A percentile compares a stretch with the other conserved stretches of the same genome.
Conservation (phyloP, 2,329 filamentous ascomycete species). For the Monosporascus sp. region DNA sequence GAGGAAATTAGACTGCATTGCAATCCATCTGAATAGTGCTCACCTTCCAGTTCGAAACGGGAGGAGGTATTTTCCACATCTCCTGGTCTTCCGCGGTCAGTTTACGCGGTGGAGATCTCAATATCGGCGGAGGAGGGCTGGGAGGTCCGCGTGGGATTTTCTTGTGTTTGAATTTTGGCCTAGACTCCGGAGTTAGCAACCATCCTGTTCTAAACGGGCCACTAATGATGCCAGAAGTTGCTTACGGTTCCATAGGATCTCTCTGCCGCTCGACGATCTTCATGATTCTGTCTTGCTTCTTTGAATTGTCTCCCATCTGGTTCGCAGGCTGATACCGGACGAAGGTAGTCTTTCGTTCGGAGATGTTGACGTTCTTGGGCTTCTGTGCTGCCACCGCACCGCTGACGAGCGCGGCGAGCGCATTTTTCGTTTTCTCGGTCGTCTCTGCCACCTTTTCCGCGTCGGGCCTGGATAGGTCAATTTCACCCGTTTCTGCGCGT, state of each 20-base stretch:
- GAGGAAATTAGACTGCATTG: no score
- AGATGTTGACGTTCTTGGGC: constrained; percentile 86
- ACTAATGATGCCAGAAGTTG: background rate
- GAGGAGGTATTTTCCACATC: constrained; percentile 83
- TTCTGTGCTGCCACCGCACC: constrained; percentile 89
- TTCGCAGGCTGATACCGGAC: constrained; percentile 94
- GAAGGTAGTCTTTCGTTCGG: constrained; percentile 80
- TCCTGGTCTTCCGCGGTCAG: constrained; percentile 96
- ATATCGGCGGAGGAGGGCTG: constrained; percentile 85
- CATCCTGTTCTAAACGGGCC: background rate
- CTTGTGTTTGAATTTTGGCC: constrained; percentile 99
- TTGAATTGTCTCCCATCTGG: constrained; percentile 85
- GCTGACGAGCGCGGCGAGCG: constrained; percentile 74
- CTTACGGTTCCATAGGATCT: constrained; percentile 61
- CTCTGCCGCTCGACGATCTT: constrained; percentile 94
- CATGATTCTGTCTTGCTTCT: constrained; percentile 93
- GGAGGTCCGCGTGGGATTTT: constrained; percentile 93
- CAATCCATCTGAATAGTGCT: background rate
- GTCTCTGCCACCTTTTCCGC: constrained; percentile 80
- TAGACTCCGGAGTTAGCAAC: constrained; percentile 8
- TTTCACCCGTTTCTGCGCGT: constrained; percentile 85
- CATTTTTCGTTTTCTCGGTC: constrained; percentile 83
- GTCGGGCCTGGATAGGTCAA: constrained; percentile 79
- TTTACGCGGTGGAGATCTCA: constrained; percentile 92
- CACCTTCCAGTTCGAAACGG: constrained; percentile 90